A percentile compares a stretch with the other conserved stretches of the same genome.
Conservation (phyloP, 2,329 filamentous ascomycete genomes). For the Dendryphion nanum region DNA sequence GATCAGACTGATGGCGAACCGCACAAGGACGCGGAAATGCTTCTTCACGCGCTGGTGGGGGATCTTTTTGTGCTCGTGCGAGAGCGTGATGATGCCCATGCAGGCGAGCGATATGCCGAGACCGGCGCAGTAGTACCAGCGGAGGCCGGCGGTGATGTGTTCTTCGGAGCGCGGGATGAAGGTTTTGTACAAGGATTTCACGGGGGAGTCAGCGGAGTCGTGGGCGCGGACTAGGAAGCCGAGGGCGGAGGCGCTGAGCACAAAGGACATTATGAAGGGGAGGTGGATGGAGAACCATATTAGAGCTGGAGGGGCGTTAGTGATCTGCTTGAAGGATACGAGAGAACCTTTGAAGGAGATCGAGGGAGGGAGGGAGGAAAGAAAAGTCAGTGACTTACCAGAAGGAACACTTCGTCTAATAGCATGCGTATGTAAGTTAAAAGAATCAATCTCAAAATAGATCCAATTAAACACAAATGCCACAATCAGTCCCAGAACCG, state of each 20-base stretch:
- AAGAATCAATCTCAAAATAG: slow-evolving; percentile 62
- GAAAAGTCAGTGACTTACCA: no score
- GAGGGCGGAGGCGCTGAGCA: slow-evolving; percentile 58
- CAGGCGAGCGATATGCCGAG: slow-evolving; percentile 55
- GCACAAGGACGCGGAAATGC: slow-evolving; percentile 51
- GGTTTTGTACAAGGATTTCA: slow-evolving; percentile 49
- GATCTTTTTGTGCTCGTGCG: slow-evolving; percentile 57
- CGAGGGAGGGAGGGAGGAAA: background rate
- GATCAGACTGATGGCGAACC: slow-evolving; percentile 50
- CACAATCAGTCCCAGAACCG: slow-evolving; percentile 57
- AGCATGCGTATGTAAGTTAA: slow-evolving; percentile 58
- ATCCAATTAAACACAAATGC: slow-evolving; percentile 62
- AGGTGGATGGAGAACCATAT: slow-evolving; percentile 59
- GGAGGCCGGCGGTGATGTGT: slow-evolving; percentile 53
- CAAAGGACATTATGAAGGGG: slow-evolving; percentile 63
- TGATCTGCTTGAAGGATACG: slow-evolving; percentile 1
- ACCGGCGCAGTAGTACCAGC: slow-evolving; percentile 65
- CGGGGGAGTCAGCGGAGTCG: slow-evolving; percentile 51
- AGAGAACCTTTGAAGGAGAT: background rate
- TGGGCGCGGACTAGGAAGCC: slow-evolving; percentile 59
- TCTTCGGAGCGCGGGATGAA: slow-evolving; percentile 52
- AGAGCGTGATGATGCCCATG: slow-evolving; percentile 56
- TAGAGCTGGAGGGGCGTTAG: slow-evolving; percentile 38
- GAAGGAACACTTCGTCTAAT: slow-evolving; percentile 54
- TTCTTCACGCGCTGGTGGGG: slow-evolving; percentile 52